These are phyloP conservation scores for Arabidopsis hybrid DNA, from an alignment of 441 rosid species.

Conservation along the genomic window DNA sequence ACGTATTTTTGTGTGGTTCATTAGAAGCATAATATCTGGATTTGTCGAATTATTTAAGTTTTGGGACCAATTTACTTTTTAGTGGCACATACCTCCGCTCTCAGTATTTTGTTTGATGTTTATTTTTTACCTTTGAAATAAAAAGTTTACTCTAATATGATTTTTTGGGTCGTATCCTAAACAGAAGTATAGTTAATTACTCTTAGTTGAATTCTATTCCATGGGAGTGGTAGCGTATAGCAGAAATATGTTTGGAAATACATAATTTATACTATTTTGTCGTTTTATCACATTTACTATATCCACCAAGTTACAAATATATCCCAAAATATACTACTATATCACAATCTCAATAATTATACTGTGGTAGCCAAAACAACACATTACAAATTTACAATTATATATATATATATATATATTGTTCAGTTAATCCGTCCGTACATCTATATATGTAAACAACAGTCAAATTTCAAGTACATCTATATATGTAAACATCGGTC, in stretches of 20 bases:
- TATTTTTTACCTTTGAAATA: not conserved
- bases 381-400: not conserved
- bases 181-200: not conserved
- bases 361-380: slow-evolving; percentile 10
- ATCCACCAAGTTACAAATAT: not conserved
- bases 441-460: not conserved
- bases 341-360: not conserved
- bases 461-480: not conserved
- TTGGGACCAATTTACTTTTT: slow-evolving; percentile 1
- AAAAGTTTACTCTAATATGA: not conserved
- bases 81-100: slow-evolving; percentile 2
- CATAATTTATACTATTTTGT: not conserved
- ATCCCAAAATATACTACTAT: not conserved
- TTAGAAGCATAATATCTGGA: slow-evolving; percentile 6
- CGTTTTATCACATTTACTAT: not conserved
- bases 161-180: not conserved
- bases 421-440: slow-evolving; percentile 21
- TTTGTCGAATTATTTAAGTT: not conserved
- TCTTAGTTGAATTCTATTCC: not conserved
- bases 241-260: not conserved
- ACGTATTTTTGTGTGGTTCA: slow-evolving; percentile 13
- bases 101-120: not conserved
- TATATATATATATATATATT: slow-evolving; percentile 15
- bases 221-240: not conserved
- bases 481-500: slow-evolving; percentile 16